Evolutionary conservation across 2,329 filamentous ascomycete genomes (phyloP), one percentile per base, ranked within the genome.

Genomic region (Knufia petricola): DNA sequence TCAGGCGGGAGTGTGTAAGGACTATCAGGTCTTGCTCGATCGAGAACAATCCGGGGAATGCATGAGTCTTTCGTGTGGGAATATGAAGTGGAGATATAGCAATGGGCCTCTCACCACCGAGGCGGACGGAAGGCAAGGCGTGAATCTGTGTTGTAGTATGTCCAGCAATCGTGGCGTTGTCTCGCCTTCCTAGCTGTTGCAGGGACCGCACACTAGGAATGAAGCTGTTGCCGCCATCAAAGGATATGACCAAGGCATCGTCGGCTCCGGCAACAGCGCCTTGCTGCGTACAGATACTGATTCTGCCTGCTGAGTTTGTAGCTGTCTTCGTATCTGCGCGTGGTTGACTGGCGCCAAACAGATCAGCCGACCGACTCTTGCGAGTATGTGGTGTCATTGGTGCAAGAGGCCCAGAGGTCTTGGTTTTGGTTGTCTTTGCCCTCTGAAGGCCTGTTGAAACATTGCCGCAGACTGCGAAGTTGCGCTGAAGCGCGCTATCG

Each of bases 311-410:
- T 13, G 23, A 13, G n/a, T 19, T 44, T 12, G 41, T 15, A 17
- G 32, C 15, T 19, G 17, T 4, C n/a, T 24, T 46, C 23, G 42
- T 12, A 4, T 6, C 19, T 12, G 15, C 3, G 13, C 20, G 19
- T 36, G n/a, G 3, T 24, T 46, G 9, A 36, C 6, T 36, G 21
- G 42, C 15, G 13, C 69, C 70, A 37, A 73, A 61, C 1, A 66
- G 63, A 34, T 69, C 68, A 58, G 72, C 69, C 7, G 53, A 54
- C 13, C 67, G 66, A 4, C 69, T 56, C 21, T 68, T 67, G 43
- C 69, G 66, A 6, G 70, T 72, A n/a, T 68, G 67, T 7, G 70
- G 70, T 3, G 70, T 73, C 64, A 71, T 67, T 0, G 69, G 70
- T 1, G 67, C 68, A 50, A 73, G 68, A 10, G 50, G 50, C 17